Percentiles rank a stretch among this genome's conserved stretches.
Evolutionary conservation across 2,329 filamentous ascomycete genomes (phyloP).

Genomic region (Geosmithia morbida): DNA sequence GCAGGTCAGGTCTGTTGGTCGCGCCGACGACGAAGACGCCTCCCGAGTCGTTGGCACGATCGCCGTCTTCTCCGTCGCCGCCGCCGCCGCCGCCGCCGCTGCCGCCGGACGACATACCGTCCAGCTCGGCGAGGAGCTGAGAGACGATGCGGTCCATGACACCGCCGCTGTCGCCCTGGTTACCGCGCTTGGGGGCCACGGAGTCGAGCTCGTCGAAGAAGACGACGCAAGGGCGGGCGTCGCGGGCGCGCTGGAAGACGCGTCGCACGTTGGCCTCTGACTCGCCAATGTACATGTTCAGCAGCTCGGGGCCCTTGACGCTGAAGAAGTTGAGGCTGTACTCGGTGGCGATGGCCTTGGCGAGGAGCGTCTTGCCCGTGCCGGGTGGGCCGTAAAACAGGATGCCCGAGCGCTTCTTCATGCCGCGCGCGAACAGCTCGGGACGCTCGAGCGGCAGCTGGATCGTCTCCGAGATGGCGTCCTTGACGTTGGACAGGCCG

Average conservation of each 20-base stretch:
- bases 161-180: constrained; percentile 91
- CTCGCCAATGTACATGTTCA: constrained; percentile 95
- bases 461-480: constrained; percentile 93
- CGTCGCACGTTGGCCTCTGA: constrained; percentile 83
- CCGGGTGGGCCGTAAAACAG: constrained; percentile 85
- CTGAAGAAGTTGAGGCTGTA: constrained; percentile 92
- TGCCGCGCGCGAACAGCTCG: constrained; percentile 89
- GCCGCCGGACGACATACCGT: constrained; percentile 92
- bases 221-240: constrained; percentile 76
- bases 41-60: constrained; percentile 23
- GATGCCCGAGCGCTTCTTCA: constrained; percentile 95
- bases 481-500: constrained; percentile 85
- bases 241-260: constrained; percentile 76
- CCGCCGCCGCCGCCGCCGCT: constrained; percentile 26
- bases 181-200: constrained; percentile 89
- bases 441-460: constrained; percentile 83
- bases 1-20: constrained; percentile 83
- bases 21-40: constrained; percentile 96
- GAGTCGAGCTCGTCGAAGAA: constrained; percentile 92
- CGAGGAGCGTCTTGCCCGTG: constrained; percentile 83
- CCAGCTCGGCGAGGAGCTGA: constrained; percentile 84
- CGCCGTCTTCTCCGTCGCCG: background rate
- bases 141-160: constrained; percentile 98
- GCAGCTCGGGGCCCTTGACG: constrained; percentile 79
- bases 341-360: constrained; percentile 86